phyloP scores from a whole-genome alignment of 805 yeast genomes.

The Ogataea pilisensis region DNA sequence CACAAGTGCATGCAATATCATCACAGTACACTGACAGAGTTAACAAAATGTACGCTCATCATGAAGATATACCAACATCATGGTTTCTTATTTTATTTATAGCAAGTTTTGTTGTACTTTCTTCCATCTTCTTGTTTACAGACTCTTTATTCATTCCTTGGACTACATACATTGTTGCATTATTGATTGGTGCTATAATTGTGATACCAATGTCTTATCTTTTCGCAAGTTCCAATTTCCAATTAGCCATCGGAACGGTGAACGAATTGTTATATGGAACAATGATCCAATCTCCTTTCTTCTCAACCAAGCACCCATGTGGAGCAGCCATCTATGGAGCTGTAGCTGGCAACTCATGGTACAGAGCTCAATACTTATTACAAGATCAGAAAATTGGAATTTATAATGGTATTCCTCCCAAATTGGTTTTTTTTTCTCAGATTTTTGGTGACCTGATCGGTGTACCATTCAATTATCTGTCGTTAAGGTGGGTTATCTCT shows the following conservation, averaged over 20 bases:
- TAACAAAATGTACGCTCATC: slow-evolving; percentile 36
- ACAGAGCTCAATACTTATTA: slow-evolving; percentile 40
- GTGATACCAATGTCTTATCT: slow-evolving; percentile 48
- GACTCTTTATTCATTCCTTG: slow-evolving; percentile 31
- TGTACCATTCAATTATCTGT: slow-evolving; percentile 47
- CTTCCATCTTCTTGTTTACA: slow-evolving; percentile 29
- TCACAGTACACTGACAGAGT: slow-evolving; percentile 38
- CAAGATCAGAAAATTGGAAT: slow-evolving; percentile 47
- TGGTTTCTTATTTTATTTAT: slow-evolving; percentile 40
- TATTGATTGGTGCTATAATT: slow-evolving; percentile 40
- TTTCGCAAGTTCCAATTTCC: slow-evolving; percentile 49
- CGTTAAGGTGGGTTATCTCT: slow-evolving; percentile 43
- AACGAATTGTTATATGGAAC: slow-evolving; percentile 47
- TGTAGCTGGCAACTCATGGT: slow-evolving; percentile 53
- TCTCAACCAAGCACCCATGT: slow-evolving; percentile 38
- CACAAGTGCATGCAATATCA: slow-evolving; percentile 7
- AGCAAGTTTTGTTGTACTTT: slow-evolving; percentile 34
- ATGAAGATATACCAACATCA: slow-evolving; percentile 38
- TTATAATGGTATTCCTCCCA: slow-evolving; percentile 51
- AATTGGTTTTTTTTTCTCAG: slow-evolving; percentile 46
- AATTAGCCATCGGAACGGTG: slow-evolving; percentile 48
- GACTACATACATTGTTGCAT: slow-evolving; percentile 41
- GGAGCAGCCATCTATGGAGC: slow-evolving; percentile 48
- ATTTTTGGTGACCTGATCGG: slow-evolving; percentile 49
- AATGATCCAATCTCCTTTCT: slow-evolving; percentile 34